A percentile compares a stretch with the other conserved stretches of the same genome.
Conservation (phyloP, 2,329 filamentous ascomycete genomes). For the Penicillium expansum region DNA sequence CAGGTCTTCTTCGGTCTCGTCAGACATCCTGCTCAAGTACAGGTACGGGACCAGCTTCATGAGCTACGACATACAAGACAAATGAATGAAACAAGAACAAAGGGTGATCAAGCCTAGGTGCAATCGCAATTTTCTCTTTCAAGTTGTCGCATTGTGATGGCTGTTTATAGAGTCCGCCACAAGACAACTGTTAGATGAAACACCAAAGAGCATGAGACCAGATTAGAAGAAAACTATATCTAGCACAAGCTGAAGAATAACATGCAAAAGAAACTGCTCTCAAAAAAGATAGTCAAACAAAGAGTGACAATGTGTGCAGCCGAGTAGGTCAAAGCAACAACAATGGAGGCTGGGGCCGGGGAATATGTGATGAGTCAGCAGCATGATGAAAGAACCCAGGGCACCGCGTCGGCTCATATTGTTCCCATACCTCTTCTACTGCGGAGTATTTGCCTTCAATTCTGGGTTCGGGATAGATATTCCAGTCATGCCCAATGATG, state of each 20-base stretch:
- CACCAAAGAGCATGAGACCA: background rate
- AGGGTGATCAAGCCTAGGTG: background rate
- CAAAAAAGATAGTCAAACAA: background rate
- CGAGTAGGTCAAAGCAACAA: background rate
- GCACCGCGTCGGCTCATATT: constrained; percentile 6
- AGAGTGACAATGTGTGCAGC: background rate
- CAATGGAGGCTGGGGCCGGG: background rate
- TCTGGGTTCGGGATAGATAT: background rate
- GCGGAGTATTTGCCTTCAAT: background rate
- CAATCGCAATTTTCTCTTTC: background rate
- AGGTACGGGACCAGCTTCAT: background rate
- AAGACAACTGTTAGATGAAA: background rate
- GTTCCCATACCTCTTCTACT: constrained; percentile 5
- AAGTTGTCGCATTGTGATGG: background rate
- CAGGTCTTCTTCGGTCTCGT: constrained; percentile 1
- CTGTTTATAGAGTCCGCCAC: background rate
- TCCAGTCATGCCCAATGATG: constrained; percentile 16
- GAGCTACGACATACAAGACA: background rate
- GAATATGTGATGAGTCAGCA: constrained; percentile 8
- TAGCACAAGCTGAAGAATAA: background rate
- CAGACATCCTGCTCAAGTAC: background rate
- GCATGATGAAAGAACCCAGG: constrained; percentile 1
- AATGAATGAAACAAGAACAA: background rate
- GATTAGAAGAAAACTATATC: background rate
- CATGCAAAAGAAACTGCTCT: background rate